Evolutionary conservation across 2,329 filamentous ascomycete species (phyloP).

Genomic region (Moelleriella libera): DNA sequence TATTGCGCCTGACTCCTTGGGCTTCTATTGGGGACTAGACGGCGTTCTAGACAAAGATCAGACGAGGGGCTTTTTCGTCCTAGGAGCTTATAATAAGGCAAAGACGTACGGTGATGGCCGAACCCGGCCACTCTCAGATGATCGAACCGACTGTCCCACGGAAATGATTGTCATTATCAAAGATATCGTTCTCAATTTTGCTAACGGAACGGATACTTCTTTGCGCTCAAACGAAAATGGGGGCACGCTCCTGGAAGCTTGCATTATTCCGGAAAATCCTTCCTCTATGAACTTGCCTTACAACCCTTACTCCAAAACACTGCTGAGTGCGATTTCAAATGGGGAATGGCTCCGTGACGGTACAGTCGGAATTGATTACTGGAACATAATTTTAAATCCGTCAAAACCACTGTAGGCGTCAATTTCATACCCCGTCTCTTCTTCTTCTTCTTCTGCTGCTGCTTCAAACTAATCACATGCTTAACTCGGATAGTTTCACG

Average conservation of each 20-base stretch:
- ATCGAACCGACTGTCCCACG: neutral
- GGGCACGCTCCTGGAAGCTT: conserved; percentile 1
- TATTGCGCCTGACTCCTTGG: conserved; percentile 3
- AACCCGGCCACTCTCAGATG: neutral
- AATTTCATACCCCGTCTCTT: conserved; percentile 8
- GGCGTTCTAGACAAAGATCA: conserved; percentile 1
- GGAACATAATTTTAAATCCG: neutral
- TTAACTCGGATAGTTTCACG: neutral
- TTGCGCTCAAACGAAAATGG: conserved; percentile 3
- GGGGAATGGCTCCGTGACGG: neutral
- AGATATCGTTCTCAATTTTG: conserved; percentile 5
- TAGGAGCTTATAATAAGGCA: conserved; percentile 4
- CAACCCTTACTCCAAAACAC: conserved; percentile 3
- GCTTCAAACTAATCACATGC: neutral
- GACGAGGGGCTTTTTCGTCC: conserved; percentile 3
- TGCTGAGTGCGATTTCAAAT: neutral
- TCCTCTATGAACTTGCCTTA: conserved; percentile 3
- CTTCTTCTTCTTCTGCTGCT: neutral
- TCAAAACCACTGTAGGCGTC: neutral
- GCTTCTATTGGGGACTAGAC: conserved; percentile 8
- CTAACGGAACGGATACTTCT: conserved; percentile 5
- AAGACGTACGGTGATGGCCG: conserved; percentile 3
- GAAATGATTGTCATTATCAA: conserved; percentile 4
- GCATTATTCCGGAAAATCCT: conserved; percentile 5
- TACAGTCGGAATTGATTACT: conserved; percentile 1